Evolutionary conservation across 306 rosid species (phyloP).

Genomic region (Acmispon strigosus): DNA sequence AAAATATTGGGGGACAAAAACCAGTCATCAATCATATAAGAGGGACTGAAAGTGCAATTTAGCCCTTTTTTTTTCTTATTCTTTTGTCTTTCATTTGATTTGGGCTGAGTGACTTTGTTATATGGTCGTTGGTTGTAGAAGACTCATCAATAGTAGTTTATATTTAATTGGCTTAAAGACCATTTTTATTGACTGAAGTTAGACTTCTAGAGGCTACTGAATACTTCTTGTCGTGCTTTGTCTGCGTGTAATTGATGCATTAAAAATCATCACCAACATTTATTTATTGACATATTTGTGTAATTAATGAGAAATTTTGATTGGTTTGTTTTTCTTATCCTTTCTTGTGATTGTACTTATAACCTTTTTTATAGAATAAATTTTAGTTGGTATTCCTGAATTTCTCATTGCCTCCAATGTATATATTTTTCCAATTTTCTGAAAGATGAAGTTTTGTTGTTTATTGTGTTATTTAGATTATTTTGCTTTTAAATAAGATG

Average conservation of each 20-base stretch:
- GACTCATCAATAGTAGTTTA: neutral
- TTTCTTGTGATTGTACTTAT: neutral
- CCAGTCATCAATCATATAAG: no score
- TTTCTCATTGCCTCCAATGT: neutral
- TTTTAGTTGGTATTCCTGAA: neutral
- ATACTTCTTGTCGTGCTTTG: neutral
- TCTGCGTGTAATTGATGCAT: neutral
- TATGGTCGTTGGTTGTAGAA: neutral
- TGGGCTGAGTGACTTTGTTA: neutral
- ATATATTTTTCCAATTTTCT: neutral
- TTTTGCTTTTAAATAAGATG: neutral
- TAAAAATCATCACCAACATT: neutral
- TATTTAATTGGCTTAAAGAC: neutral
- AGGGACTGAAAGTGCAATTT: no score
- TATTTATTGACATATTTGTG: neutral
- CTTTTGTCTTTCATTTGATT: neutral
- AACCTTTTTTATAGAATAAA: neutral
- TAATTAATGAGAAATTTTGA: neutral
- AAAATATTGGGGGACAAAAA: no score
- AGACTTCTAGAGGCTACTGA: neutral
- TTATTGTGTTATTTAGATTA: neutral
- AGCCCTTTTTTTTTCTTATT: neutral
- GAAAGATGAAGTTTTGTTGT: neutral
- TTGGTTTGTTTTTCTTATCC: neutral
- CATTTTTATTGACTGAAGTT: neutral